Evolutionary conservation across 129 eudicot genomes (phyloP), one percentile per base, ranked within the genome.

Genomic region (Kitagawia praeruptora): DNA sequence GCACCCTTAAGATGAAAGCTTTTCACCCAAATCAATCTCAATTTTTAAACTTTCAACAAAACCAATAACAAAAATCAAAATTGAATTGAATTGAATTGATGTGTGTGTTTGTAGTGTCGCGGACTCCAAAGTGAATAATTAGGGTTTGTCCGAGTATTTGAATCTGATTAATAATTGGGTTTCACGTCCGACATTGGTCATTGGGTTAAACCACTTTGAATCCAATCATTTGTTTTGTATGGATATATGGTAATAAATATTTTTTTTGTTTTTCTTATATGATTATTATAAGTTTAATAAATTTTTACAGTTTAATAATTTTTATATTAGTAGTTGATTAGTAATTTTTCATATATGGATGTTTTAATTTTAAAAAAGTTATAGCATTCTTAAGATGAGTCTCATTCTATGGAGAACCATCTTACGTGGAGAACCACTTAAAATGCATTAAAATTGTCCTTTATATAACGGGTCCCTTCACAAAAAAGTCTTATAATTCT

Each of bases 71-170:
- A 48, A 14, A 80, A 77, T 77, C 40, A 77, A 79, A 80, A 75
- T 67, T 44, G 23, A 54, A 28, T 80, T 1, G 27, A 18, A 70
- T 39, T 1, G 81, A 56, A n/a, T n/a, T 34, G 37, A 31, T 34
- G 81, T 77, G 56, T n/a, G 88, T 78, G 75, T 38, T 14, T 70
- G 74, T n/a, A 34, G 80, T 61, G 83, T 70, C 80, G 84, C 89
- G 87, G 93, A 89, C 81, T 79, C 79, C 86, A 85, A 85, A 85
- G 41, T 71, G 66, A 76, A 75, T 73, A 79, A 74, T 76, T 56
- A 77, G 81, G 61, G 48, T 6, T 2, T 4, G 27, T 34, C 1
- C 1, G 37, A 56, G 56, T 31, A 56, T 77, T 78, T 27, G 71
- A 31, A 72, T 79, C 75, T 15, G 83, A 49, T 83, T 83, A 77